A percentile compares a stretch with the other conserved stretches of the same genome.
Conservation (phyloP, 208 protist species). For the Lotmaria passim region DNA sequence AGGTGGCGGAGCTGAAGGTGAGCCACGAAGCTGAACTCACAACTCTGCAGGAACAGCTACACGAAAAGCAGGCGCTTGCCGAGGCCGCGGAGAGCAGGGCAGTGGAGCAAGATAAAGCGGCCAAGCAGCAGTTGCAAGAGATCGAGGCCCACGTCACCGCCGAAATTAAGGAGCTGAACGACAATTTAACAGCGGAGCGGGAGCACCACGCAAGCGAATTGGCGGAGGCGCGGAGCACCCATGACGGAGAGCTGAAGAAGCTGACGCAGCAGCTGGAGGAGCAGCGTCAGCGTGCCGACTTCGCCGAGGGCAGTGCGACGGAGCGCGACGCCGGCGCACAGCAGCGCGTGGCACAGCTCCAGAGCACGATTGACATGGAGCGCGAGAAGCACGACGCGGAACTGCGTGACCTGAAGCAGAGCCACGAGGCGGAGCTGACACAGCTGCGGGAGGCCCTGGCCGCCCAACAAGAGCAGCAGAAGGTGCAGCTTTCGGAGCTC, state of each 20-base stretch:
- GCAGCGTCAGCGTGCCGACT: neutral
- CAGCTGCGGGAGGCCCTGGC: neutral
- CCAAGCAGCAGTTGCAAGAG: neutral
- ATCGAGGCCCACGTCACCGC: no score
- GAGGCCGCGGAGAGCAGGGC: neutral
- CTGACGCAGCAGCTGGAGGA: no score
- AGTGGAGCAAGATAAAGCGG: neutral
- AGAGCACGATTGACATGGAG: no score
- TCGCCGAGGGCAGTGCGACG: slow-evolving; percentile 8
- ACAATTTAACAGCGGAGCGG: no score
- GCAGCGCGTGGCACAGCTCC: slow-evolving; percentile 10
- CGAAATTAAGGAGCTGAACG: no score
- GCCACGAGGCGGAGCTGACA: slow-evolving; percentile 11
- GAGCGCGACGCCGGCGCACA: slow-evolving; percentile 15
- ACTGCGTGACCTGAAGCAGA: no score
- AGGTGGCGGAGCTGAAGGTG: no score
- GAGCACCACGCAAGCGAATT: no score
- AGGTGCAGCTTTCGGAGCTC: slow-evolving; percentile 11
- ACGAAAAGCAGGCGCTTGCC: neutral
- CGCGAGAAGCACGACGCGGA: slow-evolving; percentile 18
- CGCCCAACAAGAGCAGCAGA: no score
- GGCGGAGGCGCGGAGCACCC: no score
- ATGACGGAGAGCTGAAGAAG: no score
- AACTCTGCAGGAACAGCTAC: neutral
- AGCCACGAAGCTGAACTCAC: no score